Percentiles rank a stretch among this genome's conserved stretches.
phyloP scores from a whole-genome alignment of 2,329 filamentous ascomycete species.

The Sclerotinia spermophila region DNA sequence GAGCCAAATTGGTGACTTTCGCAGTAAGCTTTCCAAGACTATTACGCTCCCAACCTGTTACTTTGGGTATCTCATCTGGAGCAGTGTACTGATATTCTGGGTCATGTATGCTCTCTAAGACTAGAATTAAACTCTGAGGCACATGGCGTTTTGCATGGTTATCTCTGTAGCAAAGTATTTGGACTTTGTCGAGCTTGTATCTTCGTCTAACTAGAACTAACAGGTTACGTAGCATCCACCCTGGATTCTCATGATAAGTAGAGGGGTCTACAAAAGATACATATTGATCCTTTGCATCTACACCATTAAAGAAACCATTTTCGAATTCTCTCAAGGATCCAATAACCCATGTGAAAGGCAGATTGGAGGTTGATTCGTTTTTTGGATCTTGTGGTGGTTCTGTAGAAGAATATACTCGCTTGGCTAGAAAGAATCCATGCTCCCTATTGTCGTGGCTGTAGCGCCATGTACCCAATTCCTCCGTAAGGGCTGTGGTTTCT shows the following conservation, averaged over 20 bases:
- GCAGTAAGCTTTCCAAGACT: constrained; percentile 72
- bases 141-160: constrained; percentile 73
- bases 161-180: constrained; percentile 89
- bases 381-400: constrained; percentile 45
- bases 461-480: constrained; percentile 82
- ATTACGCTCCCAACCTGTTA: constrained; percentile 93
- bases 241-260: constrained; percentile 80
- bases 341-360: constrained; percentile 72
- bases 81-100: neutral
- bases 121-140: constrained; percentile 74
- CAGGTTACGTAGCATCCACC: constrained; percentile 90
- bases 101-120: constrained; percentile 35
- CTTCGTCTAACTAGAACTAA: constrained; percentile 79
- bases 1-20: constrained; percentile 75
- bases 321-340: constrained; percentile 76
- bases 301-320: constrained; percentile 76
- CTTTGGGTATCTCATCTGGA: constrained; percentile 66
- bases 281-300: constrained; percentile 70
- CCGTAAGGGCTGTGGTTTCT: constrained; percentile 77
- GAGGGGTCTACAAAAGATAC: constrained; percentile 90
- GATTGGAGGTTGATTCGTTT: constrained; percentile 42
- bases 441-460: constrained; percentile 78
- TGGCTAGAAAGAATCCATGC: constrained; percentile 94
- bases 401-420: constrained; percentile 53
- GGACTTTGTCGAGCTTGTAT: constrained; percentile 71